phyloP scores from a whole-genome alignment of 495 filamentous ascomycete species.

The Neurospora sp. region DNA sequence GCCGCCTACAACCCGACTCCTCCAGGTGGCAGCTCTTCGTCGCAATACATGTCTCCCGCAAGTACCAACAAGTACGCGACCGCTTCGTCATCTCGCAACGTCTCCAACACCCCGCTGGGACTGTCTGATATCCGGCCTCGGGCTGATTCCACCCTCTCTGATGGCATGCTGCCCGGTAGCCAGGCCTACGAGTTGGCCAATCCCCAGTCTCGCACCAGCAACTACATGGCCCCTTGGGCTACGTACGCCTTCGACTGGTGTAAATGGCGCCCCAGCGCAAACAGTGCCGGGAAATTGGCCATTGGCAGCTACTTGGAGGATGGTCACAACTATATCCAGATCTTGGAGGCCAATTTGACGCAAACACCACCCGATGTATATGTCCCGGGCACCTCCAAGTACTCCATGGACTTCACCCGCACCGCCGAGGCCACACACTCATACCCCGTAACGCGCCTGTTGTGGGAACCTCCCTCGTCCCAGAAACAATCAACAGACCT shows the following conservation, averaged over 20 bases:
- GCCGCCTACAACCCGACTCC: conserved; percentile 57
- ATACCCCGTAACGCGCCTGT: conserved; percentile 88
- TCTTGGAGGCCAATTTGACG: conserved; percentile 74
- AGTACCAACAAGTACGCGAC: conserved; percentile 46
- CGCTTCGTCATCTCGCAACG: conserved; percentile 61
- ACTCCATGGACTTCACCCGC: conserved; percentile 80
- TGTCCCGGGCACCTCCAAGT: conserved; percentile 55
- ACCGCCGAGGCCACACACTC: conserved; percentile 97
- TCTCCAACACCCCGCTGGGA: conserved; percentile 77
- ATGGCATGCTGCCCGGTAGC: conserved; percentile 42
- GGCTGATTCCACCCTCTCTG: conserved; percentile 64
- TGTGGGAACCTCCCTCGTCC: conserved; percentile 97
- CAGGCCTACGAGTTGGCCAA: conserved; percentile 45
- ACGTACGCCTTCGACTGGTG: conserved; percentile 99
- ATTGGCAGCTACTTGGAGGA: conserved; percentile 96
- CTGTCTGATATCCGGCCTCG: conserved; percentile 82
- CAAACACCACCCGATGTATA: conserved; percentile 65
- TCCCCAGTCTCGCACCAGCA: conserved; percentile 49
- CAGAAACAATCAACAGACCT: conserved; percentile 96
- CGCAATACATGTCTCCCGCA: conserved; percentile 59
- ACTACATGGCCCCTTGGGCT: conserved; percentile 90
- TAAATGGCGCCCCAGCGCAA: conserved; percentile 82
- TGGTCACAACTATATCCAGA: conserved; percentile 99
- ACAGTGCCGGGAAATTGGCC: conserved; percentile 81
- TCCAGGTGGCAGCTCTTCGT: conserved; percentile 43